These are phyloP conservation scores for Hypomyces perniciosus DNA, from an alignment of 2,329 filamentous ascomycete genomes.

Conservation along the genomic window DNA sequence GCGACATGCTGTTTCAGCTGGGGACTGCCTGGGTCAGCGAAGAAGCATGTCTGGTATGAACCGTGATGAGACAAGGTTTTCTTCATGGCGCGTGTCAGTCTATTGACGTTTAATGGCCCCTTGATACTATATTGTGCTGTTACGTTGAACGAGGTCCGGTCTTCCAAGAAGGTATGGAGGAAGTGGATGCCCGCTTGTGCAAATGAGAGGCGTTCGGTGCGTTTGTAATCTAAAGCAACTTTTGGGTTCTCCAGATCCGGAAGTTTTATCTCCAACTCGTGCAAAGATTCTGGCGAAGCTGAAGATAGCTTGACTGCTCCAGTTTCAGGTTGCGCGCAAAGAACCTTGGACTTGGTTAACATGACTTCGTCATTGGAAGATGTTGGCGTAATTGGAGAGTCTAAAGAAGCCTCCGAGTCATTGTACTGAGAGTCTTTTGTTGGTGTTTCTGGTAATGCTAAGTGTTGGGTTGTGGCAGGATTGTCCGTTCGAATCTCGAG, in stretches of 20 bases:
- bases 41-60: background rate
- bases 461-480: no score
- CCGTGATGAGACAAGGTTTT: background rate
- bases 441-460: no score
- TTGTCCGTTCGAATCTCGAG: background rate
- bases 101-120: background rate
- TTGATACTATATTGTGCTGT: background rate
- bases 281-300: background rate
- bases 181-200: background rate
- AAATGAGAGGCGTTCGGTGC: background rate
- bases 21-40: background rate
- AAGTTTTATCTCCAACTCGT: background rate
- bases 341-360: background rate
- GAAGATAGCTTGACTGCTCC: background rate
- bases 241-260: background rate
- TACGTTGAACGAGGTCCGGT: background rate
- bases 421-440: no score
- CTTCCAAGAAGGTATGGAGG: background rate
- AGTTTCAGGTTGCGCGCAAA: background rate
- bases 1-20: background rate
- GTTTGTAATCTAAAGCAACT: background rate
- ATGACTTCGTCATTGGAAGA: background rate
- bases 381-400: background rate
- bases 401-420: background rate
- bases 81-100: background rate